These are phyloP conservation scores for Clavispora carvajalis DNA, from an alignment of 805 yeast species.

Conservation along the genomic window DNA sequence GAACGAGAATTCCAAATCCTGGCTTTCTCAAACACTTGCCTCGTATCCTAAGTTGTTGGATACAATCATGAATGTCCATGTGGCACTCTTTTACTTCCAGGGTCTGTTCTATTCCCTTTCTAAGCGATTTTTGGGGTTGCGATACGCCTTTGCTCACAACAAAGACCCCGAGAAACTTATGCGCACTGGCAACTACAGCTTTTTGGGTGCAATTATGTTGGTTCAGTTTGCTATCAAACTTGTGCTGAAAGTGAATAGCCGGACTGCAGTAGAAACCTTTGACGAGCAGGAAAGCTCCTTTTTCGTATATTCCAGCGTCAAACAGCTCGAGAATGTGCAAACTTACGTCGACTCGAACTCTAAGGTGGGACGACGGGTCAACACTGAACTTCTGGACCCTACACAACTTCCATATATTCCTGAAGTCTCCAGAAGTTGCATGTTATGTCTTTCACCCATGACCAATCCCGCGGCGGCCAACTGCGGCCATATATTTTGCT, in stretches of 20 bases:
- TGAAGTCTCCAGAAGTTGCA: conserved; percentile 66
- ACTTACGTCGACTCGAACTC: conserved; percentile 3
- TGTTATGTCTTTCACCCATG: conserved; percentile 80
- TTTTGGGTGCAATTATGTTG: conserved; percentile 61
- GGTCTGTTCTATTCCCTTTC: conserved; percentile 79
- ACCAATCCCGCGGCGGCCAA: conserved; percentile 75
- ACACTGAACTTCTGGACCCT: conserved; percentile 54
- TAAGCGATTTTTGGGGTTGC: conserved; percentile 71
- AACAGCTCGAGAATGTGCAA: conserved; percentile 9
- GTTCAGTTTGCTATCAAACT: conserved; percentile 47
- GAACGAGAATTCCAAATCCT: conserved; percentile 12
- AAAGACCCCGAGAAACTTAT: conserved; percentile 37
- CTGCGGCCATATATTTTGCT: conserved; percentile 92
- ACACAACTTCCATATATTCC: conserved; percentile 62
- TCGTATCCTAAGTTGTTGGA: conserved; percentile 47
- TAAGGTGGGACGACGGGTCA: conserved; percentile 10
- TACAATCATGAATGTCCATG: conserved; percentile 58
- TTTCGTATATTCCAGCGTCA: conserved; percentile 4
- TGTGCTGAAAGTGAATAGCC: conserved; percentile 18
- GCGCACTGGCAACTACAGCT: conserved; percentile 61
- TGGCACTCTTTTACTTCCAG: conserved; percentile 75
- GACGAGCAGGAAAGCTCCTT: not conserved
- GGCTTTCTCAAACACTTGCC: conserved; percentile 20
- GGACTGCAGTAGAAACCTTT: not conserved
- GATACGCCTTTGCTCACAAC: conserved; percentile 71